These are phyloP conservation scores for Setaria viridis DNA, from an alignment of 202 grass and related monocot genomes.

Conservation along the genomic window DNA sequence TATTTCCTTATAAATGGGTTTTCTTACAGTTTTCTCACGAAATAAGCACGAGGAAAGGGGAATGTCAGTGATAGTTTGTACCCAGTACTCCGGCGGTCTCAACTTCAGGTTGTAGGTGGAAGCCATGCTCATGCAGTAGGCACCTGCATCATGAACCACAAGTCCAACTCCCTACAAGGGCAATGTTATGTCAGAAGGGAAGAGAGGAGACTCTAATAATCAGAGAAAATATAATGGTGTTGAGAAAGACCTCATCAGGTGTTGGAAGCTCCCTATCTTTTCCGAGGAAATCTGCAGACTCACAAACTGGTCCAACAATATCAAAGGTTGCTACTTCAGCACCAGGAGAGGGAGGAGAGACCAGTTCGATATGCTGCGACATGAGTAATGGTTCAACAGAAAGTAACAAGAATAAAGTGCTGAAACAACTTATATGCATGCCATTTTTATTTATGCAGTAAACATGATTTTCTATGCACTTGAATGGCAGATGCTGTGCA, in stretches of 20 bases:
- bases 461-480: conserved; percentile 16
- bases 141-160: conserved; percentile 94
- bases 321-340: conserved; percentile 73
- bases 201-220: neutral
- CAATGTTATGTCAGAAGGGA: conserved; percentile 9
- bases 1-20: too few relatives aligned
- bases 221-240: conserved; percentile 15
- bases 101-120: conserved; percentile 97
- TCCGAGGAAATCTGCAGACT: conserved; percentile 95
- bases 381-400: conserved; percentile 20
- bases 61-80: conserved; percentile 29
- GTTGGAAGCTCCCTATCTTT: conserved; percentile 86
- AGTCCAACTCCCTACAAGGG: conserved; percentile 74
- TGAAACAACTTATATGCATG: neutral
- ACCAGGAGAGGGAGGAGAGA: conserved; percentile 63
- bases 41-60: neutral
- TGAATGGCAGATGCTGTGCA: neutral
- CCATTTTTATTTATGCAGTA: conserved; percentile 19
- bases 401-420: conserved; percentile 15
- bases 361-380: conserved; percentile 86
- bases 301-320: conserved; percentile 93
- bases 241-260: conserved; percentile 68
- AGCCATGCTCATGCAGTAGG: conserved; percentile 99
- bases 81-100: conserved; percentile 93
- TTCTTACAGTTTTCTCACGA: neutral